phyloP scores from a whole-genome alignment of 495 filamentous ascomycete species.

The Letharia lupina region DNA sequence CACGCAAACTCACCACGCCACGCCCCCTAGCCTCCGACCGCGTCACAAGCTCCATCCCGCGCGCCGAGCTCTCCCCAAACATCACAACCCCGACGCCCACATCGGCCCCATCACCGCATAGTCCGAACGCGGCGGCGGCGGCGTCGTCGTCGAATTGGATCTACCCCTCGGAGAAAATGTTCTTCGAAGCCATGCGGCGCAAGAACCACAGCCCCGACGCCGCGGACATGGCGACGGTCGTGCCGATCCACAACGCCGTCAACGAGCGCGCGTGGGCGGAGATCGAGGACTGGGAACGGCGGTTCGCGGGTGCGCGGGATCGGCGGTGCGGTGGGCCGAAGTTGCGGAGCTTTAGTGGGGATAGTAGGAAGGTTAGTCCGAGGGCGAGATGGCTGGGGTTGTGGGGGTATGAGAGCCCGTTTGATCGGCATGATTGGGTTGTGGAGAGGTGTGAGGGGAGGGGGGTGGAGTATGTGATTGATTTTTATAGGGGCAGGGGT shows the following conservation, averaged over 20 bases:
- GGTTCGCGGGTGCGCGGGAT: constrained; percentile 46
- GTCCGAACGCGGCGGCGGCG: constrained; percentile 63
- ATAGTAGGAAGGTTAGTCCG: constrained; percentile 55
- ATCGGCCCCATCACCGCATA: constrained; percentile 30
- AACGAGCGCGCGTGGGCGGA: constrained; percentile 82
- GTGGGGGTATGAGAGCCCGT: constrained; percentile 81
- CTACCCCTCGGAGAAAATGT: constrained; percentile 91
- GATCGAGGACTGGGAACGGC: constrained; percentile 76
- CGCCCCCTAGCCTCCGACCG: constrained; percentile 30
- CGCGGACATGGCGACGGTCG: constrained; percentile 75
- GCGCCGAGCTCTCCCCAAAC: constrained; percentile 55
- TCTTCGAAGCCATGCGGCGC: constrained; percentile 88
- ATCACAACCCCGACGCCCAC: constrained; percentile 28
- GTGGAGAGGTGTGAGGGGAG: constrained; percentile 84
- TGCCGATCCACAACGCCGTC: constrained; percentile 97
- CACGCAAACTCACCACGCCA: constrained; percentile 25
- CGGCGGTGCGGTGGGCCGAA: constrained; percentile 69
- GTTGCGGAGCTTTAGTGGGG: constrained; percentile 35
- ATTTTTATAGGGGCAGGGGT: constrained; percentile 82
- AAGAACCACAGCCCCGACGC: constrained; percentile 55
- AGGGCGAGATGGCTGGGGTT: constrained; percentile 71
- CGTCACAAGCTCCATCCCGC: constrained; percentile 47
- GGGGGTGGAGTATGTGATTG: constrained; percentile 85
- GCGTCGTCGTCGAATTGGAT: constrained; percentile 75
- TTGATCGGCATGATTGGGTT: constrained; percentile 96